Evolutionary conservation across 176 grass and related monocot species (phyloP), one percentile per base, ranked within the genome.

Genomic region (Aegilops speltoides): DNA sequence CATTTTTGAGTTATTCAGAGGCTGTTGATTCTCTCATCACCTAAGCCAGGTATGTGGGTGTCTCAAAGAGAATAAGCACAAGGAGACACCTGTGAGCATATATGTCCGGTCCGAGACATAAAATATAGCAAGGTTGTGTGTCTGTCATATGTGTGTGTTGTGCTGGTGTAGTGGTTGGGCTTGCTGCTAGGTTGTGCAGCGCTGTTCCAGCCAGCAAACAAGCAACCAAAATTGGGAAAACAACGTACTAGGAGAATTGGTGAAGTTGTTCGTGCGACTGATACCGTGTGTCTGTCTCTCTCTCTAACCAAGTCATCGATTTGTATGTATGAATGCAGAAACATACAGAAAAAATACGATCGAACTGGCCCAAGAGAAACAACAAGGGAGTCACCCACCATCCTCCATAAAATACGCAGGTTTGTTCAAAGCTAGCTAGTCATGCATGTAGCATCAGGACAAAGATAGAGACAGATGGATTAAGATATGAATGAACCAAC

Each of bases 401-500:
- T 77, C 29, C 76, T 80, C 86, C 62, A 85, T 85, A 91, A 85
- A 91, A 91, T 91, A 91, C 41, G 65, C 46, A 34, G 52, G 37
- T 23, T 78, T 85, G 86, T 70, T 73, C 86, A 33, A 78, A 73
- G 64, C 28, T 81, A 54, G 73, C 73, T 24, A 65, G 41, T 50
- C 74, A 85, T 60, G 6, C 74, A 85, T 60, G 3, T 73, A 73
- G 32, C 78, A 43, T 40, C 17, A 70, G 61, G 22, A 73, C 41
- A 68, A 62, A 48, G 80, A 60, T 36, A 25, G 86, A 64, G 34
- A 76, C 62, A 71, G 69, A 81, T 63, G 68, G n/a, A 68, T 76
- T 64, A 68, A 46, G 31, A 48, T 72, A 50, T 83, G 19, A 28
- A 72, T 9, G 2, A 22, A 57, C 41, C 41, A 43, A 22, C 6